Conservation (phyloP, 2,329 filamentous ascomycete species). For the Fusarium avenaceum region DNA sequence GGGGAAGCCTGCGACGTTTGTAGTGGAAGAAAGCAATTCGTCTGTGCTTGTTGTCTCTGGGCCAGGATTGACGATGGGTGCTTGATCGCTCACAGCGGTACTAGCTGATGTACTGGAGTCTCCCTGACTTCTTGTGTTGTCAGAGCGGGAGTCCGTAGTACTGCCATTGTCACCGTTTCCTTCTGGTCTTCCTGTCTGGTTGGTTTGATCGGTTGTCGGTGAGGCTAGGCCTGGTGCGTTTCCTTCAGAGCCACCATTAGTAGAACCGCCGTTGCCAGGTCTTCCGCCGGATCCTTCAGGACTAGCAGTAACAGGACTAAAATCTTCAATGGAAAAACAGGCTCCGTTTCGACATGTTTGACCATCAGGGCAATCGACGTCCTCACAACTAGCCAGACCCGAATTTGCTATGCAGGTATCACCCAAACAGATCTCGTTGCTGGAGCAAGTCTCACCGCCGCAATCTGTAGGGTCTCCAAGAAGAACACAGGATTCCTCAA, state of each 20-base stretch:
- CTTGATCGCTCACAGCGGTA: not conserved
- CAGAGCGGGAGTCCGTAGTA: no score
- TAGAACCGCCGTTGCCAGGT: not conserved
- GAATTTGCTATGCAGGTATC: constrained; percentile 19
- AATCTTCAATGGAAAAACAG: not conserved
- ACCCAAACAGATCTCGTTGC: constrained; percentile 27
- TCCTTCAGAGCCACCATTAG: not conserved
- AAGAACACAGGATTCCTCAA: constrained; percentile 25
- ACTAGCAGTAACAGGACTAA: not conserved
- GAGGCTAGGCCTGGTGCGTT: not conserved
- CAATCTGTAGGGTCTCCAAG: constrained; percentile 23
- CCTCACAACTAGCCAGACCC: constrained; percentile 2
- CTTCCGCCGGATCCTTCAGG: not conserved
- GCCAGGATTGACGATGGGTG: not conserved
- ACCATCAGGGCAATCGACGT: not conserved
- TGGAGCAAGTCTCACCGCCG: constrained; percentile 16
- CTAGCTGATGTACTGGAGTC: no score
- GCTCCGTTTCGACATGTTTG: constrained; percentile 19
- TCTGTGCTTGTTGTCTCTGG: not conserved
- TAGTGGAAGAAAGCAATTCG: not conserved
- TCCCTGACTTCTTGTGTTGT: no score
- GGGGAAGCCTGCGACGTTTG: not conserved
- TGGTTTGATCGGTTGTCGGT: not conserved
- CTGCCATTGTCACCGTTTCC: not conserved
- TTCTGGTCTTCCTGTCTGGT: not conserved